These are phyloP conservation scores for Cenchrus purpureus DNA, from an alignment of 176 grass and related monocot species.

Conservation along the genomic window DNA sequence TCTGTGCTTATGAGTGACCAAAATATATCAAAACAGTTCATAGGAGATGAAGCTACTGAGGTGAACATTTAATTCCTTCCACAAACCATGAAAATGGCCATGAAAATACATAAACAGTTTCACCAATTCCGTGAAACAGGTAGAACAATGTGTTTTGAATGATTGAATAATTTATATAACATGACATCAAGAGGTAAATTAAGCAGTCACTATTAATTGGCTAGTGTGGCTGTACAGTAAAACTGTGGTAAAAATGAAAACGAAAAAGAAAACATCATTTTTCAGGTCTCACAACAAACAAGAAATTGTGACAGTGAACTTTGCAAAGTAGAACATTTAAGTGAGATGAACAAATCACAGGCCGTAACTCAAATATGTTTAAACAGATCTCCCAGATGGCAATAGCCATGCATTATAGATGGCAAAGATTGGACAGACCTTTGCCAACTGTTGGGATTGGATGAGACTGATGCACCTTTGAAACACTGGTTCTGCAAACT, in stretches of 20 bases:
- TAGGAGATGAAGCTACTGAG: background rate
- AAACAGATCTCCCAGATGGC: background rate
- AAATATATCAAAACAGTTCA: conserved; percentile 4
- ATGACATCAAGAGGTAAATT: background rate
- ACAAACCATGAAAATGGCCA: conserved; percentile 7
- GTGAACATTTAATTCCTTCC: conserved; percentile 30
- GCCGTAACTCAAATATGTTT: background rate
- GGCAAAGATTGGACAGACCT: conserved; percentile 58
- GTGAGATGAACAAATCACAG: background rate
- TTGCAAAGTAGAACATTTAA: background rate
- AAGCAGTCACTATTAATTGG: conserved; percentile 32
- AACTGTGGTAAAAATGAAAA: conserved; percentile 5
- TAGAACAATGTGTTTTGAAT: background rate
- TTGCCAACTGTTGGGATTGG: conserved; percentile 84
- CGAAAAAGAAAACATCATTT: background rate
- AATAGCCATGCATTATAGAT: conserved; percentile 1
- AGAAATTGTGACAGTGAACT: conserved; percentile 4
- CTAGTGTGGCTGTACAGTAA: background rate
- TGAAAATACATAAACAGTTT: background rate
- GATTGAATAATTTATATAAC: background rate
- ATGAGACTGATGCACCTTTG: conserved; percentile 88
- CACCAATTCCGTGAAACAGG: conserved; percentile 11
- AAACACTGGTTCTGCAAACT: conserved; percentile 97
- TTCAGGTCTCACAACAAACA: background rate
- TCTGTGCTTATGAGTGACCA: conserved; percentile 12